Conservation (phyloP, 2,329 filamentous ascomycete species). For the Coniochaeta pulveracea region DNA sequence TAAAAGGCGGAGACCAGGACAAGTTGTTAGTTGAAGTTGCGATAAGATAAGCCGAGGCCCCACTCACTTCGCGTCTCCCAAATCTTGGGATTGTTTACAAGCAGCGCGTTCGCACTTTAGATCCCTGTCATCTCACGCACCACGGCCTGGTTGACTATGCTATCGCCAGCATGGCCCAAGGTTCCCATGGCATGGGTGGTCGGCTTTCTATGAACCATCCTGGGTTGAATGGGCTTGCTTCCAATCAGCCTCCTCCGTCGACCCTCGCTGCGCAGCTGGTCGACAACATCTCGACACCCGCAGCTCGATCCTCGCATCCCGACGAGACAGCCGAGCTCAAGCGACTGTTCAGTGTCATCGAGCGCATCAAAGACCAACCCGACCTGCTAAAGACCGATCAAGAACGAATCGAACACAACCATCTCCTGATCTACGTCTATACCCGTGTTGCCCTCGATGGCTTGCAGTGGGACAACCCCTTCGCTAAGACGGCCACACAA, state of each 20-base stretch:
- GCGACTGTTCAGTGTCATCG: constrained; percentile 49
- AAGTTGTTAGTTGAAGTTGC: too few species aligned
- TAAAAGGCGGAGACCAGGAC: too few species aligned
- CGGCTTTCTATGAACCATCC: constrained; percentile 2
- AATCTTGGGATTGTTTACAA: not conserved
- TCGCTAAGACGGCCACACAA: constrained; percentile 44
- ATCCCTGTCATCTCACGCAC: constrained; percentile 2
- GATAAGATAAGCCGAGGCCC: not conserved
- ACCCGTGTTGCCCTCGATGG: constrained; percentile 66
- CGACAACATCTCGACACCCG: constrained; percentile 60
- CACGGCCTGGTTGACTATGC: too few species aligned
- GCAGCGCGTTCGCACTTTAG: not conserved
- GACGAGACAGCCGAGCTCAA: constrained; percentile 66
- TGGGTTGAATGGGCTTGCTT: constrained; percentile 7
- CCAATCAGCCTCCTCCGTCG: constrained; percentile 48
- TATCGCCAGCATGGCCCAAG: constrained; percentile 2
- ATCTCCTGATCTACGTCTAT: constrained; percentile 77
- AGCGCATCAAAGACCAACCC: constrained; percentile 39
- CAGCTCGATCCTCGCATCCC: constrained; percentile 43
- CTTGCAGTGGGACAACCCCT: constrained; percentile 56
- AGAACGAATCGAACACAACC: constrained; percentile 64
- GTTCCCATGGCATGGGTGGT: constrained; percentile 1
- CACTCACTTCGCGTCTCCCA: constrained; percentile 4
- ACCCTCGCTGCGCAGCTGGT: constrained; percentile 83
- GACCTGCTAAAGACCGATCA: constrained; percentile 46